Evolutionary conservation across 345 rosid genomes (phyloP).

Genomic region (Rhodamnia argentea): DNA sequence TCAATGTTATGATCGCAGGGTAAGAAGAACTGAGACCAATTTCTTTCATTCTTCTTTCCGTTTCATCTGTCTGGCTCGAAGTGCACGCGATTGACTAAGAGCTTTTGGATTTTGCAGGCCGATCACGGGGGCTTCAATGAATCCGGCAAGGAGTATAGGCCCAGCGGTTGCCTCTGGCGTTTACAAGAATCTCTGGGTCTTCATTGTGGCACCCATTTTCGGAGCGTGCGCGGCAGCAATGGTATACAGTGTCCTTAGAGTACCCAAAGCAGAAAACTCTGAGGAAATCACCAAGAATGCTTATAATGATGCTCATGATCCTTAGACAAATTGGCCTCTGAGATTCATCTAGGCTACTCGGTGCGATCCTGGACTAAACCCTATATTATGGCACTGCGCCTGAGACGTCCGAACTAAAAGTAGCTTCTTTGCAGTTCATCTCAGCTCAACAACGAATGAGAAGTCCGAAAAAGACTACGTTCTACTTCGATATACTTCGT

Average conservation of each 20-base stretch:
- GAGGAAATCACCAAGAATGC: conserved; percentile 1
- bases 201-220: conserved; percentile 21
- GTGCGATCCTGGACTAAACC: neutral
- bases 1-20: conserved; percentile 39
- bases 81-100: neutral
- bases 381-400: neutral
- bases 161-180: conserved; percentile 31
- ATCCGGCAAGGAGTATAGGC: conserved; percentile 47
- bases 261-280: conserved; percentile 14
- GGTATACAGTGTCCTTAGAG: conserved; percentile 17
- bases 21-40: neutral
- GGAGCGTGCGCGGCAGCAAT: conserved; percentile 30
- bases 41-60: neutral
- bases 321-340: conserved; percentile 1
- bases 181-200: conserved; percentile 38
- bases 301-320: conserved; percentile 19
- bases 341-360: neutral
- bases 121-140: conserved; percentile 51
- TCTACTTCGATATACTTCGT: neutral
- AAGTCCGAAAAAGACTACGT: neutral
- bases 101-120: conserved; percentile 20
- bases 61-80: neutral
- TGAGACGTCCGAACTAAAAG: neutral
- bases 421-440: neutral
- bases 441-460: neutral